These are phyloP conservation scores for Grammothele lineata DNA, from an alignment of 768 basidiomycete species.

Conservation along the genomic window DNA sequence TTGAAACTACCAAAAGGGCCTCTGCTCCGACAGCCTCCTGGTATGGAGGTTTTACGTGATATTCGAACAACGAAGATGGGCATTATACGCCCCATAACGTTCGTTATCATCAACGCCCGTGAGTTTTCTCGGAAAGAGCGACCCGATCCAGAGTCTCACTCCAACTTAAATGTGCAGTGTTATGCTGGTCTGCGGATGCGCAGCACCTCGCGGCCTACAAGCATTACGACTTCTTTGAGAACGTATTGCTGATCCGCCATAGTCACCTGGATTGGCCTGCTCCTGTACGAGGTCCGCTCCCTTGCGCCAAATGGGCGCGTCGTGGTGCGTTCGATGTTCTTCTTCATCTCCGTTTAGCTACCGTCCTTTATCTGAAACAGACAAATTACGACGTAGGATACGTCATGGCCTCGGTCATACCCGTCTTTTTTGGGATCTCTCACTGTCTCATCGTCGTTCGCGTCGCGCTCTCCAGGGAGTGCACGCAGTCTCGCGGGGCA, in stretches of 20 bases:
- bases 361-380: conserved; percentile 1
- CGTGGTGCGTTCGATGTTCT: conserved; percentile 10
- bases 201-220: conserved; percentile 17
- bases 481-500: too few relatives aligned
- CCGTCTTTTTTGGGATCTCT: conserved; percentile 23
- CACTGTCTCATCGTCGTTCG: conserved; percentile 23
- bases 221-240: conserved; percentile 10
- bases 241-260: conserved; percentile 18
- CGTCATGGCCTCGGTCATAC: conserved; percentile 18
- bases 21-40: conserved; percentile 21
- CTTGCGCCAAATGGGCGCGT: conserved; percentile 19
- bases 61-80: conserved; percentile 16
- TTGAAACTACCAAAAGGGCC: too few relatives aligned
- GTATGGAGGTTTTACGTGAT: conserved; percentile 24
- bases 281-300: conserved; percentile 18
- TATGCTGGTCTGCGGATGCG: conserved; percentile 19
- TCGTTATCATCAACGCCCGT: conserved; percentile 18
- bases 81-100: conserved; percentile 16
- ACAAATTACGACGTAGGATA: conserved; percentile 17
- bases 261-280: conserved; percentile 24
- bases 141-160: too few relatives aligned
- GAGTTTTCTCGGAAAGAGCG: too few relatives aligned
- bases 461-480: conserved; percentile 14
- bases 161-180: conserved; percentile 5
- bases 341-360: too few relatives aligned